Conservation (phyloP, 1,284 basidiomycete genomes). For the Malassezia nana region DNA sequence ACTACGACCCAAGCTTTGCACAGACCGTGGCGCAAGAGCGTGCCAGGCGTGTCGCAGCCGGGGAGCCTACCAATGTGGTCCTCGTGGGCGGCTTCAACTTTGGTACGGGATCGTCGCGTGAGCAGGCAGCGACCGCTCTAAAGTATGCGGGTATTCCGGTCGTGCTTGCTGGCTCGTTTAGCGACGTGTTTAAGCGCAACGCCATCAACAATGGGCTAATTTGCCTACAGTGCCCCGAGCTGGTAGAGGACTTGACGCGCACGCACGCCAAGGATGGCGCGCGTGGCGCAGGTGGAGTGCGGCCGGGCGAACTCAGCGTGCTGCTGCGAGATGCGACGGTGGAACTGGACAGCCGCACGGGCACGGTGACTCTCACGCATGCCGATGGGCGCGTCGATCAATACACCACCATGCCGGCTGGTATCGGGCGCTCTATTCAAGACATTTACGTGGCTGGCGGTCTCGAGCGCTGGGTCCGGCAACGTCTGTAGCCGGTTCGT, state of each 20-base stretch:
- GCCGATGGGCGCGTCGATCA: constrained; percentile 15
- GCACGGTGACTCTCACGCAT: constrained; percentile 18
- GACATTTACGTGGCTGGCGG: constrained; percentile 46
- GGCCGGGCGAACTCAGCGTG: constrained; percentile 33
- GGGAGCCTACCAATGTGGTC: constrained; percentile 56
- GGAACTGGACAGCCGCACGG: constrained; percentile 25
- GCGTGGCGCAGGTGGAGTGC: constrained; percentile 53
- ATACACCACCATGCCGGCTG: constrained; percentile 38
- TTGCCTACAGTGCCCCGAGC: constrained; percentile 79
- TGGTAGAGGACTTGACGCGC: constrained; percentile 73
- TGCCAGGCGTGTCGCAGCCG: constrained; percentile 7
- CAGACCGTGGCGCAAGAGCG: constrained; percentile 59
- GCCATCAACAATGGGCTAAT: constrained; percentile 97
- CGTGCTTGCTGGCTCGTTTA: constrained; percentile 91
- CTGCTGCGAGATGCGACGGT: constrained; percentile 26
- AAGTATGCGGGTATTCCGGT: constrained; percentile 85
- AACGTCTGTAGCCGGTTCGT: constrained; percentile 19
- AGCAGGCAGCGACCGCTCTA: constrained; percentile 95
- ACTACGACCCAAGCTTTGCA: constrained; percentile 87
- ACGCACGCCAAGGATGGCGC: constrained; percentile 63
- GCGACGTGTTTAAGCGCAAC: constrained; percentile 98
- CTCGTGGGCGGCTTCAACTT: constrained; percentile 95
- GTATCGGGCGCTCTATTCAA: constrained; percentile 43
- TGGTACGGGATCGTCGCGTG: constrained; percentile 93
- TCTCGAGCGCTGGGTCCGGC: constrained; percentile 43